Percentiles rank a stretch among this genome's conserved stretches.
These are phyloP conservation scores for Metarhizium guizhouense DNA, from an alignment of 2,329 filamentous ascomycete species.

Conservation along the genomic window DNA sequence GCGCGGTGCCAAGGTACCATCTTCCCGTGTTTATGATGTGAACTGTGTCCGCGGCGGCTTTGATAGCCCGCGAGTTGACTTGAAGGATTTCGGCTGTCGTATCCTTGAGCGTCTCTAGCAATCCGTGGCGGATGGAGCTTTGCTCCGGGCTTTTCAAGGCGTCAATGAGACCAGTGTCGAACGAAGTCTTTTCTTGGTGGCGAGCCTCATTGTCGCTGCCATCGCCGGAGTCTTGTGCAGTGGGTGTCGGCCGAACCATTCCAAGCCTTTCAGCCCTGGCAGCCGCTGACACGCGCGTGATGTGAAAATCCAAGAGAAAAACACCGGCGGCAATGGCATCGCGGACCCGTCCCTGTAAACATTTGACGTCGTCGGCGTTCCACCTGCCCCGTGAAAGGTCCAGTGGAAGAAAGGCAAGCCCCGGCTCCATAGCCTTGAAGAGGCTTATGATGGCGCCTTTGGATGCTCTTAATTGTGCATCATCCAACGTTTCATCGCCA, in stretches of 20 bases:
- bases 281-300: conserved; percentile 17
- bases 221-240: background rate
- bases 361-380: conserved; percentile 32
- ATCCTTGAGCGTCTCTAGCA: conserved; percentile 21
- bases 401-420: conserved; percentile 33
- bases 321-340: conserved; percentile 24
- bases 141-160: conserved; percentile 29
- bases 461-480: conserved; percentile 17
- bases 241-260: background rate
- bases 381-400: conserved; percentile 37
- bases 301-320: conserved; percentile 33
- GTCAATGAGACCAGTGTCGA: conserved; percentile 22
- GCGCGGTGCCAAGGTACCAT: conserved; percentile 18
- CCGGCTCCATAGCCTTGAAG: conserved; percentile 29
- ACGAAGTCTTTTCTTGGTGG: conserved; percentile 14
- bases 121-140: conserved; percentile 20
- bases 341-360: conserved; percentile 25
- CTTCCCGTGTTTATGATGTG: conserved; percentile 19
- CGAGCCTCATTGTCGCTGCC: conserved; percentile 9
- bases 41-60: conserved; percentile 16
- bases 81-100: conserved; percentile 19
- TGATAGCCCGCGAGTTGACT: conserved; percentile 14
- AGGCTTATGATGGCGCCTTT: conserved; percentile 20
- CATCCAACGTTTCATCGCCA: conserved; percentile 13
- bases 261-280: conserved; percentile 12